Evolutionary conservation across 352 stramenopile genomes (phyloP), one percentile per base, ranked within the genome.

Genomic region (Globisporangium nodosum): DNA sequence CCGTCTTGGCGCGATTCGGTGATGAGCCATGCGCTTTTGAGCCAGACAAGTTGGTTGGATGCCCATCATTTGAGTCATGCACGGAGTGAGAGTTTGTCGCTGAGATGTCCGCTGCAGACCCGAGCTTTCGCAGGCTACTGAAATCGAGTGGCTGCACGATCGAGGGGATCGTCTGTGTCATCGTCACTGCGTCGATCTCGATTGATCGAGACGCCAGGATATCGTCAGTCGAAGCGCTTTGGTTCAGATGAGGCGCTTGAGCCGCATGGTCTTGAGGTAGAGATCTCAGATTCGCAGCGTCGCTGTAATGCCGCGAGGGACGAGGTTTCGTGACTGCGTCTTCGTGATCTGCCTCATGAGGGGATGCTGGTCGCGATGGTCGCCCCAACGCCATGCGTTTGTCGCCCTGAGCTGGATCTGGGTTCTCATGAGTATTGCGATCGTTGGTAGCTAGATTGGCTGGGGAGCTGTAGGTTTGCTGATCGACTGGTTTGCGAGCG

Each of bases 131-230:
- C 30, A 64, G 43, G n/a, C 21, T 64, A 18, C 58, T 64, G 30
- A 64, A 64, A 52, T 64, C 58, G 5, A 64, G 58, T 0, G 50
- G 43, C 31, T 54, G 58, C 2, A 64, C 51, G 20, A 45, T 47
- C 45, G 58, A 53, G 2, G 58, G 58, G 18, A 58, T 58, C 18
- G 24, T n/a, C 24, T 64, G 58, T 33, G 43, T 37, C 58, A 58
- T 58, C 43, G 11, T 7, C 3, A 64, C 21, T 13, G 51, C 51
- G 3, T 54, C 58, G 42, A 64, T 58, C 16, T 33, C 40, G 11
- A 64, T 49, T 4, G 45, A 64, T 4, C 45, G 45, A 2, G 40
- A n/a, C 5, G 11, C 12, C 3, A 54, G 46, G 18, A 58, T 15
- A n/a, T 58, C 42, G 12, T 8, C 21, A 2, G 58, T 33, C 2